Evolutionary conservation across 1,139 yeast species (phyloP), one percentile per base, ranked within the genome.

Genomic region (Hansenula sp.): DNA sequence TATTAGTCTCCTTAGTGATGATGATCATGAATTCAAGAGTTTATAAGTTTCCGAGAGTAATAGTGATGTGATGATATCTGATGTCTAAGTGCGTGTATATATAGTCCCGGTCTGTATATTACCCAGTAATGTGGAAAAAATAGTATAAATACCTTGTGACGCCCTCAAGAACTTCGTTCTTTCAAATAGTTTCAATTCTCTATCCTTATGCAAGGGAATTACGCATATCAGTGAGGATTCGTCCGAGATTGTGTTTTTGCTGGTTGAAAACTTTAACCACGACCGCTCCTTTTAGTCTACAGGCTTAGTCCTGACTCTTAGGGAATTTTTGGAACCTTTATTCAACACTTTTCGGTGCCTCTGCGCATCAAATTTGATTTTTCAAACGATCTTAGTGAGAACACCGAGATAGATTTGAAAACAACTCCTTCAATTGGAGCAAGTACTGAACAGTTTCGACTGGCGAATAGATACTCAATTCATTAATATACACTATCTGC

Each of bases 241-340:
- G 96, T 93, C 98, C 98, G 99, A 91, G 99, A 89, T 89, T 96
- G 96, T 91, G 98, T 91, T 87, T 90, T 91, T 91, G 99, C 99
- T 91, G 96, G 97, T 91, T 91, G 97, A 91, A 91, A 91, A 90
- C 93, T 85, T 80, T 84, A 84, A 87, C 93, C 95, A 70, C 83
- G 97, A 90, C 97, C 90, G 79, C 98, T 90, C 84, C 88, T 83
- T 71, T 65, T 71, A 70, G 77, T 66, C 70, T 63, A 49, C 64
- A 61, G 40, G 29, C 33, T 59, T 63, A 60, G 65, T 63, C 38
- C 38, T 41, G 39, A 41, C 40, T 37, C 36, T 35, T 32, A 65
- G 72, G 70, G 72, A 67, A 68, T 67, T 68, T 68, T 67, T 68
- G 72, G 72, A 63, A 57, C 35, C 44, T 37, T 42, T 47, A 46